Percentiles rank a stretch among this genome's conserved stretches.
phyloP scores from a whole-genome alignment of 306 rosid species.

The Coriaria nepalensis region DNA sequence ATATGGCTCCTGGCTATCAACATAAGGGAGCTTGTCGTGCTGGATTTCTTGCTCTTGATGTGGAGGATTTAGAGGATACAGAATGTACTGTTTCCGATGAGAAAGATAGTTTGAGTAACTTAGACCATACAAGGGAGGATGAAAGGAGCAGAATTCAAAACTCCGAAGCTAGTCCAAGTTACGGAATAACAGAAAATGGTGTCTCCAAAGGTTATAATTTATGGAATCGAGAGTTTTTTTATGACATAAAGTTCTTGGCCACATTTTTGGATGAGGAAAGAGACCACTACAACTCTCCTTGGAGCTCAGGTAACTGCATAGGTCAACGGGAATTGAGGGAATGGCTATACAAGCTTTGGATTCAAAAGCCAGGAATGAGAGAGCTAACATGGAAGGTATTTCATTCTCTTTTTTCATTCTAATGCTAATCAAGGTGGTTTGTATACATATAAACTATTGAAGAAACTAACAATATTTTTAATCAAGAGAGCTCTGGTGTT shows the following conservation, averaged over 20 bases:
- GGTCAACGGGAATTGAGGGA: slow-evolving; percentile 93
- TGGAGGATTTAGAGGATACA: slow-evolving; percentile 33
- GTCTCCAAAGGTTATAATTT: slow-evolving; percentile 35
- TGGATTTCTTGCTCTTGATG: slow-evolving; percentile 87
- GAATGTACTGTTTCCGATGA: slow-evolving; percentile 20
- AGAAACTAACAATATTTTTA: no score
- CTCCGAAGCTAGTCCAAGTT: slow-evolving; percentile 29
- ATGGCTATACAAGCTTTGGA: slow-evolving; percentile 87
- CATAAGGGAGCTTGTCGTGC: slow-evolving; percentile 97
- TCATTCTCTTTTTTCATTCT: slow-evolving; percentile 7
- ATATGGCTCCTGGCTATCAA: slow-evolving; percentile 94
- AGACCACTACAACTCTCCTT: slow-evolving; percentile 72
- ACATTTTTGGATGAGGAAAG: slow-evolving; percentile 69
- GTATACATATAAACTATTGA: no score
- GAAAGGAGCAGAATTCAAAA: slow-evolving; percentile 48
- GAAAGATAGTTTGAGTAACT: slow-evolving; percentile 20
- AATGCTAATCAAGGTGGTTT: no score
- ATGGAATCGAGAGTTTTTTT: slow-evolving; percentile 67
- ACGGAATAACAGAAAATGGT: slow-evolving; percentile 19
- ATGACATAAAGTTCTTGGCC: slow-evolving; percentile 70
- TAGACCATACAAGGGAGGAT: slow-evolving; percentile 48
- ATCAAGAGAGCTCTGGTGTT: no score
- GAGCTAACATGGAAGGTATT: slow-evolving; percentile 84
- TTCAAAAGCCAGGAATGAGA: slow-evolving; percentile 60
- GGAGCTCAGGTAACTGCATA: slow-evolving; percentile 87